phyloP scores from a whole-genome alignment of 116 monocot species.

The Iris pallida region DNA sequence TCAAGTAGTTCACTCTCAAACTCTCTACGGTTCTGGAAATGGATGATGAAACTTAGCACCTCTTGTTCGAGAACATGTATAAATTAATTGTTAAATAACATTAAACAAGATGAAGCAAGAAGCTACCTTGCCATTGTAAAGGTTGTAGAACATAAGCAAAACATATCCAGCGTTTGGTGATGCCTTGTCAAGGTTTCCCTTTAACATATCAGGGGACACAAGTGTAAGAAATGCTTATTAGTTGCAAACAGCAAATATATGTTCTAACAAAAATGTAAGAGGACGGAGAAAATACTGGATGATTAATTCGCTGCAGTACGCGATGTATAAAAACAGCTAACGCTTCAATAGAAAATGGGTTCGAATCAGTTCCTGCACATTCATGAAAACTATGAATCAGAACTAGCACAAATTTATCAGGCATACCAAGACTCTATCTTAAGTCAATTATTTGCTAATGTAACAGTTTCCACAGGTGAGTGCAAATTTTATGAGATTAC shows the following conservation, averaged over 20 bases:
- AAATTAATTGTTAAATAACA: background rate
- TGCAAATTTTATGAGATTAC: too few species aligned
- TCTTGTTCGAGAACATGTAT: background rate
- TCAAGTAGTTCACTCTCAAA: conserved; percentile 85
- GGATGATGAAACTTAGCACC: background rate
- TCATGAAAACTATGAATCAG: conserved; percentile 7
- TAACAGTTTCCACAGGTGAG: too few species aligned
- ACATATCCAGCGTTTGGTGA: conserved; percentile 96
- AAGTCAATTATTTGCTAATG: too few species aligned
- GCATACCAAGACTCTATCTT: too few species aligned
- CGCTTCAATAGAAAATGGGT: conserved; percentile 98
- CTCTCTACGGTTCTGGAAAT: conserved; percentile 70
- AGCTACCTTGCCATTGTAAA: conserved; percentile 93
- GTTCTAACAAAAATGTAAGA: background rate
- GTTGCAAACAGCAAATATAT: background rate
- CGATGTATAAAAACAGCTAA: conserved; percentile 93
- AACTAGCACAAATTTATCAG: background rate
- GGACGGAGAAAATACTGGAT: conserved; percentile 54
- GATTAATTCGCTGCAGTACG: conserved; percentile 90
- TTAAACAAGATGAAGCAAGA: background rate
- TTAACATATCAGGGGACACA: conserved; percentile 11
- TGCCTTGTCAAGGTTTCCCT: conserved; percentile 92
- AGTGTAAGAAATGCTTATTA: background rate
- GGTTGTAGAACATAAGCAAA: conserved; percentile 94
- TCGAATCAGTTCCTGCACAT: conserved; percentile 74